Conservation (phyloP, 1,284 basidiomycete genomes). For the Ceratobasidium theobromae region DNA sequence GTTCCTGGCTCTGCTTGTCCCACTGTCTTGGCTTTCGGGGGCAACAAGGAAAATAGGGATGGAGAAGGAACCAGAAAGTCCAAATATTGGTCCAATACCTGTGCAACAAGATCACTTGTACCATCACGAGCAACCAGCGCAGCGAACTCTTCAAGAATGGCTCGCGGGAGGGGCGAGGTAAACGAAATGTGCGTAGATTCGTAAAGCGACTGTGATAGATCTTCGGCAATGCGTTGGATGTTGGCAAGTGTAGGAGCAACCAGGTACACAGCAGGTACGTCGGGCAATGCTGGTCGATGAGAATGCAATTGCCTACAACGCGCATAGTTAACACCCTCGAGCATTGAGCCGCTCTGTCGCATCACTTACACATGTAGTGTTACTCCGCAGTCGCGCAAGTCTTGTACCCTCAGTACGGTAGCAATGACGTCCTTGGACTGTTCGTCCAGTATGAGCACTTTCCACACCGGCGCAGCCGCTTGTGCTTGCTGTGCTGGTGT, state of each 20-base stretch:
- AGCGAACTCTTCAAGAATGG: slow-evolving; percentile 92
- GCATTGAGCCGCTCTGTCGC: neutral
- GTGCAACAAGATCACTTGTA: slow-evolving; percentile 79
- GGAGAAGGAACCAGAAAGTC: slow-evolving; percentile 95
- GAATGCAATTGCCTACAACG: slow-evolving; percentile 82
- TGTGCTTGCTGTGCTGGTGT: slow-evolving; percentile 33
- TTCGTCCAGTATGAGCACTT: slow-evolving; percentile 93
- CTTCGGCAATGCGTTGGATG: slow-evolving; percentile 85
- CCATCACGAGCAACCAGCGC: slow-evolving; percentile 82
- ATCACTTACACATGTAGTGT: slow-evolving; percentile 88
- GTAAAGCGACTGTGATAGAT: slow-evolving; percentile 64
- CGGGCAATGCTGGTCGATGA: slow-evolving; percentile 82
- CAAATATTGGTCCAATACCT: slow-evolving; percentile 94
- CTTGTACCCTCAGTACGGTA: slow-evolving; percentile 92
- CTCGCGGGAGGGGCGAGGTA: slow-evolving; percentile 84
- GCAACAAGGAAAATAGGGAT: slow-evolving; percentile 90
- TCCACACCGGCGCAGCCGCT: slow-evolving; percentile 89
- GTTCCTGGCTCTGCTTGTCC: slow-evolving; percentile 41
- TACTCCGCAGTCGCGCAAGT: slow-evolving; percentile 93
- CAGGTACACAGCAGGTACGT: slow-evolving; percentile 98
- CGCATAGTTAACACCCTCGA: neutral
- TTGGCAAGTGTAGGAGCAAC: slow-evolving; percentile 89
- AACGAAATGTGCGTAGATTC: slow-evolving; percentile 96
- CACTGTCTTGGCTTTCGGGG: slow-evolving; percentile 42
- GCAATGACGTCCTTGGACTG: slow-evolving; percentile 95